Conservation (phyloP, 352 stramenopile species). For the Hyaloperonospora arabidopsidis region DNA sequence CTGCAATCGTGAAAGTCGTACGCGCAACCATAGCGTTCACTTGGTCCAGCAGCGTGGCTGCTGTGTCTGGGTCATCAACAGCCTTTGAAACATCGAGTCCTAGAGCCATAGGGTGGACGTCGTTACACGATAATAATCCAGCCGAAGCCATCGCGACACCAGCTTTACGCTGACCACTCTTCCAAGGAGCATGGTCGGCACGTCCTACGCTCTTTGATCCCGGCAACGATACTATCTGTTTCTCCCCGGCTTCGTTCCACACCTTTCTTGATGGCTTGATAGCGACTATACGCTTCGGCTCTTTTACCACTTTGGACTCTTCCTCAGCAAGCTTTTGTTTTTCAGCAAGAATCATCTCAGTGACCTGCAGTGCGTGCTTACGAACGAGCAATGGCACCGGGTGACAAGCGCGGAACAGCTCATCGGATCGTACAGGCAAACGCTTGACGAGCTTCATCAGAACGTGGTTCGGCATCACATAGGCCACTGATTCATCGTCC, state of each 20-base stretch:
- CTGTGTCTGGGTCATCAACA: slow-evolving; percentile 9
- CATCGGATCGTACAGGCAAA: slow-evolving; percentile 54
- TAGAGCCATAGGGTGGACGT: slow-evolving; percentile 16
- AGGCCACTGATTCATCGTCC: slow-evolving; percentile 69
- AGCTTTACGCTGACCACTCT: slow-evolving; percentile 50
- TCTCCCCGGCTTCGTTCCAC: slow-evolving; percentile 28
- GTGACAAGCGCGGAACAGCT: slow-evolving; percentile 69
- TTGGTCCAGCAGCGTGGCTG: slow-evolving; percentile 31
- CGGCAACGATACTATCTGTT: slow-evolving; percentile 17
- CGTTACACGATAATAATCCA: slow-evolving; percentile 10
- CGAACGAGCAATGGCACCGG: slow-evolving; percentile 68
- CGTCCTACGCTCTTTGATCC: slow-evolving; percentile 33
- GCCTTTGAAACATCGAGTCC: slow-evolving; percentile 8
- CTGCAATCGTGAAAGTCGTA: slow-evolving; percentile 49
- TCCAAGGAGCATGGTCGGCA: slow-evolving; percentile 50
- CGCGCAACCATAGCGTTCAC: slow-evolving; percentile 53
- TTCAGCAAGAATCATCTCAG: slow-evolving; percentile 49
- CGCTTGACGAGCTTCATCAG: slow-evolving; percentile 79
- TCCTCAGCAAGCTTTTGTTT: slow-evolving; percentile 37
- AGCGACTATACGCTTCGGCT: neutral
- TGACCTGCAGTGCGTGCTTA: slow-evolving; percentile 69
- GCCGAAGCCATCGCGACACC: slow-evolving; percentile 9
- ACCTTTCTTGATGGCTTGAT: slow-evolving; percentile 26
- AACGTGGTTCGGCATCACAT: slow-evolving; percentile 78
- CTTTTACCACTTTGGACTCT: slow-evolving; percentile 20